Evolutionary conservation across 768 basidiomycete genomes (phyloP), one percentile per base, ranked within the genome.

Genomic region (Trichaptum fuscoviolaceum): DNA sequence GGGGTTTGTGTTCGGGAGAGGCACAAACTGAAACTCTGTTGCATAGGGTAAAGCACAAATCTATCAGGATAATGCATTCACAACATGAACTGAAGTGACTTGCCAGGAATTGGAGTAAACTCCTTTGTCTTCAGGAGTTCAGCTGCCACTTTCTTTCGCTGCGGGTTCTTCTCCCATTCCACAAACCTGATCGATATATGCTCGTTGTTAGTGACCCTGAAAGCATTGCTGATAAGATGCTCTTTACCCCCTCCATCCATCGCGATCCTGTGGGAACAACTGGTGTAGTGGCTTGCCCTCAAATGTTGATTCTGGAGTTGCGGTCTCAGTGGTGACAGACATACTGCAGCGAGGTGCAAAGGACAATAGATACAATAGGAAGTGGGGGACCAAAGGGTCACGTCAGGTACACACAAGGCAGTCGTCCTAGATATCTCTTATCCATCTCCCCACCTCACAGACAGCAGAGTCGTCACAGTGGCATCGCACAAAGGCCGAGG

Each of bases 1-100:
- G 0, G 84, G 84, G 65, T 85, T 85, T 25, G 83, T 82, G 30
- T 79, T 73, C 0, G 84, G 83, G 7, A 85, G 75, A 0, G 83
- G 82, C 15, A 74, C 79, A 35, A 81, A 75, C 71, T 84, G 82
- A 68, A 83, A 84, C 67, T 83, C 82, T 82, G 69, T 18, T 17
- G 24, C 26, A 8, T 20, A n/a, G 20, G 60, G 24, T 4, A 30
- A 9, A 8, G 24, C 36, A 42, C 23, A 65, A 34, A 0, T 42
- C 34, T 36, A 52, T 52, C 24, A 30, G 30, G 30, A 30, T 8
- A 30, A 30, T 30, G 8, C 8, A 30, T 30, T 30, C 30, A 8
- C 30, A 30, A 30, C 26, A 27, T 60, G 58, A 52, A 24, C 63
- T 23, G 36, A n/a, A 25, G 12, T 42, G 59, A 36, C 35, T 36